phyloP scores from a whole-genome alignment of 768 basidiomycete species.

The Suillus subaureus region DNA sequence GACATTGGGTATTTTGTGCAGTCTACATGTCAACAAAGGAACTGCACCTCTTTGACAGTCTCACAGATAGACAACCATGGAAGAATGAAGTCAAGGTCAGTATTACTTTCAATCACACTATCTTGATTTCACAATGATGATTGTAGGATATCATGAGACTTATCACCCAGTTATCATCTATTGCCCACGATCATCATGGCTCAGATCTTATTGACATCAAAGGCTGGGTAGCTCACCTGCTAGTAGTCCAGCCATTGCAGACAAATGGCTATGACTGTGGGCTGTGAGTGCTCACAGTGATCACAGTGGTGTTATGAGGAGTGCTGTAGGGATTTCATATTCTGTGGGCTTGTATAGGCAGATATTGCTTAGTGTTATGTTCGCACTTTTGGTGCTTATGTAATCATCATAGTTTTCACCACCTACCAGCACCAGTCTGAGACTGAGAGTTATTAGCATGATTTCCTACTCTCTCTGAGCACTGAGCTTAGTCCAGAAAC shows the following conservation, averaged over 20 bases:
- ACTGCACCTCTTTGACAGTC: slow-evolving; percentile 17
- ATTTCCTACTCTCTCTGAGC: too few relatives aligned
- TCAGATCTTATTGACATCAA: slow-evolving; percentile 4
- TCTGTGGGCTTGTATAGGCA: too few relatives aligned
- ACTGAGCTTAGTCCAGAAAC: too few relatives aligned
- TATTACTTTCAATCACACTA: neutral
- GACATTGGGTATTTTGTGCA: slow-evolving; percentile 38
- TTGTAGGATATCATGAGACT: too few relatives aligned
- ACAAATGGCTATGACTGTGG: slow-evolving; percentile 6
- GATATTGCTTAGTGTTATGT: too few relatives aligned
- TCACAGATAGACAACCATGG: slow-evolving; percentile 11
- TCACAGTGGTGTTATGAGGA: neutral
- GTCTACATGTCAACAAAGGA: neutral
- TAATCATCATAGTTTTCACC: too few relatives aligned
- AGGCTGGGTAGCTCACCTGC: slow-evolving; percentile 9
- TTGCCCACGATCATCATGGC: slow-evolving; percentile 1
- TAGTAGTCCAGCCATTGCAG: neutral
- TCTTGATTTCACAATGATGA: neutral
- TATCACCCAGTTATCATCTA: neutral
- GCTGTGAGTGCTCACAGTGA: slow-evolving; percentile 5
- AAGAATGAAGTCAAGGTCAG: slow-evolving; percentile 1
- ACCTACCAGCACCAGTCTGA: too few relatives aligned
- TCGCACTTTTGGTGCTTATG: too few relatives aligned
- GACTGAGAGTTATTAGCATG: too few relatives aligned
- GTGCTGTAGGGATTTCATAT: too few relatives aligned